Evolutionary conservation across 2,329 filamentous ascomycete species (phyloP).

Genomic region (Diaporthe amygdali): DNA sequence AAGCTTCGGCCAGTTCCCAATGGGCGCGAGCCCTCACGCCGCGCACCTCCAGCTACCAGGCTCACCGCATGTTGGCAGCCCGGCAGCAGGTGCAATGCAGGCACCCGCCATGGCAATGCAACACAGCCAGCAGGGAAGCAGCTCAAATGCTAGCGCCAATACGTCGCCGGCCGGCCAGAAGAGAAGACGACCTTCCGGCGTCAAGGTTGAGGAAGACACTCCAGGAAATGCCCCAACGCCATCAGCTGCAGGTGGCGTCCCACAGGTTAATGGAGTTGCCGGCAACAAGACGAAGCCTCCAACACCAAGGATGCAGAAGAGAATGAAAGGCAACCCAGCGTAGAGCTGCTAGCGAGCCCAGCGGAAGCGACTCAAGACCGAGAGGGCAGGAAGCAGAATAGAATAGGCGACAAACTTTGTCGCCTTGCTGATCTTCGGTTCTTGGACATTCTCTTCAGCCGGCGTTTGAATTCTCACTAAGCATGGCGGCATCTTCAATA

Average conservation of each 20-base stretch:
- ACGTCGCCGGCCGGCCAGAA: constrained; percentile 68
- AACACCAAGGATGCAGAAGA: constrained; percentile 62
- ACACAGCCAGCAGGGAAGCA: constrained; percentile 71
- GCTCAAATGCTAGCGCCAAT: constrained; percentile 70
- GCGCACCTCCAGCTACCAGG: constrained; percentile 66
- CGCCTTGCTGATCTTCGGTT: not conserved
- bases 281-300: constrained; percentile 56
- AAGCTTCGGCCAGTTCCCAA: constrained; percentile 61
- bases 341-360: not conserved
- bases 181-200: constrained; percentile 58
- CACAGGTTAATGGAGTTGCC: constrained; percentile 58
- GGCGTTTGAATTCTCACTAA: constrained; percentile 19
- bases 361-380: not conserved
- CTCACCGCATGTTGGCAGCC: constrained; percentile 66
- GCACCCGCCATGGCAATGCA: constrained; percentile 71
- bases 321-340: constrained; percentile 52
- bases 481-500: constrained; percentile 5
- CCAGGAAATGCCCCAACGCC: constrained; percentile 54
- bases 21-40: constrained; percentile 65
- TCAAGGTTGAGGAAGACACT: constrained; percentile 63
- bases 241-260: constrained; percentile 39
- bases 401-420: not conserved
- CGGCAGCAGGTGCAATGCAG: constrained; percentile 66
- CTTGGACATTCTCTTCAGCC: constrained; percentile 6
- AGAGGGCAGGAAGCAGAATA: not conserved